Evolutionary conservation across 2,329 filamentous ascomycete species (phyloP).

Genomic region (Coleophoma crateriformis): DNA sequence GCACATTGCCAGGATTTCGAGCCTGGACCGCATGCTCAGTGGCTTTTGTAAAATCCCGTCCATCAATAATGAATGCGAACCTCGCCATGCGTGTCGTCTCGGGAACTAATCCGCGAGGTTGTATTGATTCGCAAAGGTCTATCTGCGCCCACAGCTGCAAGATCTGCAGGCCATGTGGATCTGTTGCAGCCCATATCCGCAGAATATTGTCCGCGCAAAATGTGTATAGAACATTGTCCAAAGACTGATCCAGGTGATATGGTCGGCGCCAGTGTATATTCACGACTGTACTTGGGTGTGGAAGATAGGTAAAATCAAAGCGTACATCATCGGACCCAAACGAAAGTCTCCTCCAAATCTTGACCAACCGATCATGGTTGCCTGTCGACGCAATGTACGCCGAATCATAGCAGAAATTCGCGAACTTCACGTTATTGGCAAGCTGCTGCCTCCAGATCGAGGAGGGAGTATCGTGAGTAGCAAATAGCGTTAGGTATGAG

Average conservation of each 20-base stretch:
- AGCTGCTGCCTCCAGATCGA: slow-evolving; percentile 71
- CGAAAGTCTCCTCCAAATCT: slow-evolving; percentile 85
- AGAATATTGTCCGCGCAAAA: slow-evolving; percentile 76
- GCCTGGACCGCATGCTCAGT: slow-evolving; percentile 70
- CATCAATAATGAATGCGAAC: slow-evolving; percentile 79
- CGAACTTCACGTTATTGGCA: slow-evolving; percentile 68
- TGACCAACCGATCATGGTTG: slow-evolving; percentile 74
- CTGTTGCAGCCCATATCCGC: slow-evolving; percentile 76
- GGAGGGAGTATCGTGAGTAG: slow-evolving; percentile 39
- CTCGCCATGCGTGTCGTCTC: slow-evolving; percentile 32
- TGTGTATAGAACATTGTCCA: slow-evolving; percentile 86
- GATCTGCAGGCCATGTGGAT: slow-evolving; percentile 64
- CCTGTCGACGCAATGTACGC: slow-evolving; percentile 80
- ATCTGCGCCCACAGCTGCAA: slow-evolving; percentile 78
- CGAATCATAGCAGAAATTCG: slow-evolving; percentile 79
- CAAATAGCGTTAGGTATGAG: slow-evolving; percentile 63
- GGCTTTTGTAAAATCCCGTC: slow-evolving; percentile 70
- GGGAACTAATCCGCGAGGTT: slow-evolving; percentile 24
- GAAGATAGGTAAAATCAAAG: slow-evolving; percentile 86
- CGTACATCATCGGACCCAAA: slow-evolving; percentile 78
- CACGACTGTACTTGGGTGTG: slow-evolving; percentile 78
- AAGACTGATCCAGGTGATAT: slow-evolving; percentile 68
- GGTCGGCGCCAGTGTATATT: slow-evolving; percentile 81
- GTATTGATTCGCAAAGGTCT: slow-evolving; percentile 68
- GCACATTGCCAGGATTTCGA: slow-evolving; percentile 40